phyloP scores from a whole-genome alignment of 805 yeast genomes.

The Cyberlindnera mycetangii region DNA sequence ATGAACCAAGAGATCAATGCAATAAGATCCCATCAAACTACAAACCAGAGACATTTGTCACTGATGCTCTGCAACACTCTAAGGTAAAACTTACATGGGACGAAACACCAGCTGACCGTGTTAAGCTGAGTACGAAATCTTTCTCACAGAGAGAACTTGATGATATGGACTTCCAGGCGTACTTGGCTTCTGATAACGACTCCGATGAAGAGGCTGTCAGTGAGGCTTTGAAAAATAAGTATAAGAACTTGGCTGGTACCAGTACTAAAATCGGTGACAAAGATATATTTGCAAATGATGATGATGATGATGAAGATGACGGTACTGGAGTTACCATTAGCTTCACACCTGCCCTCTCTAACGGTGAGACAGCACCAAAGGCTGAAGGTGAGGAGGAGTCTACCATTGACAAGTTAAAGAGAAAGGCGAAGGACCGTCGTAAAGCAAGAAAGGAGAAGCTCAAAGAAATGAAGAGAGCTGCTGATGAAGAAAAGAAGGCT shows the following conservation, averaged over 20 bases:
- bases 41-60: conserved; percentile 76
- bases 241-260: conserved; percentile 53
- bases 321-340: conserved; percentile 78
- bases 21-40: conserved; percentile 70
- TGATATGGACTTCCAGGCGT: conserved; percentile 90
- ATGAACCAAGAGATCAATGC: conserved; percentile 74
- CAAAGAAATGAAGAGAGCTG: conserved; percentile 54
- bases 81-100: conserved; percentile 98
- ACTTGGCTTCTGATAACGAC: conserved; percentile 73
- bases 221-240: conserved; percentile 48
- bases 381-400: conserved; percentile 50
- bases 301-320: conserved; percentile 53
- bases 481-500: conserved; percentile 49
- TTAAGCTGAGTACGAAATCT: conserved; percentile 69
- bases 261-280: conserved; percentile 34
- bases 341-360: conserved; percentile 74
- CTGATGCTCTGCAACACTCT: conserved; percentile 95
- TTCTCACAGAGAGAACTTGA: conserved; percentile 87
- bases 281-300: conserved; percentile 28
- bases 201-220: conserved; percentile 38
- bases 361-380: conserved; percentile 28
- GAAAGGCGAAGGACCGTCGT: conserved; percentile 92
- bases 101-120: conserved; percentile 91
- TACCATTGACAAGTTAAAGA: conserved; percentile 73
- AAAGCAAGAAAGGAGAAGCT: conserved; percentile 75